Evolutionary conservation across 2,329 filamentous ascomycete species (phyloP).

Genomic region (Colletotrichum sp.): DNA sequence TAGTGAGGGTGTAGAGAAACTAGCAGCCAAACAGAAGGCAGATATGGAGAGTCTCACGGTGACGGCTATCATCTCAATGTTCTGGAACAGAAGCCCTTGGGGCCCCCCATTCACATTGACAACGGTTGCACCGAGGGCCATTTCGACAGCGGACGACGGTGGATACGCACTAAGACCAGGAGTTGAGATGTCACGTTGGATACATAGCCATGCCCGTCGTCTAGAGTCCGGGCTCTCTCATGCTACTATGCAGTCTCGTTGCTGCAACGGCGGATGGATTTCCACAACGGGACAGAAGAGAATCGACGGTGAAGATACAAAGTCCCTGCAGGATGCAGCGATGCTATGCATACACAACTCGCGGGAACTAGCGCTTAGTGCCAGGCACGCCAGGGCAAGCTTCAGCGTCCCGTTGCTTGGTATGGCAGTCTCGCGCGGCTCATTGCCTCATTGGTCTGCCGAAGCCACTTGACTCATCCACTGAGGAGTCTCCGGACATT

Average conservation of each 20-base stretch:
- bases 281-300: background rate
- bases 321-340: constrained; percentile 10
- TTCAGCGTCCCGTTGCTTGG: background rate
- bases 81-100: constrained; percentile 5
- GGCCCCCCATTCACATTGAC: background rate
- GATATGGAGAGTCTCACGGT: background rate
- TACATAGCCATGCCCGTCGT: background rate
- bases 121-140: background rate
- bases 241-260: background rate
- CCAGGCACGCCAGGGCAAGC: constrained; percentile 18
- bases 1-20: background rate
- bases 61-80: constrained; percentile 17
- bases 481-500: background rate
- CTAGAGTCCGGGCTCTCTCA: background rate
- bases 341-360: background rate
- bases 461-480: background rate
- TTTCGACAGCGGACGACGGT: background rate
- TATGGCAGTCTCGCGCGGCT: background rate
- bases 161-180: background rate
- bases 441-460: background rate
- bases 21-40: background rate
- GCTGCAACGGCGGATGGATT: background rate
- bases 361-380: constrained; percentile 17
- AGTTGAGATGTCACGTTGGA: constrained; percentile 14
- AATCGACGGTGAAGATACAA: background rate